Conservation (phyloP, 225 moss, liverwort and hornwort genomes). For the Marchantia polymorpha region DNA sequence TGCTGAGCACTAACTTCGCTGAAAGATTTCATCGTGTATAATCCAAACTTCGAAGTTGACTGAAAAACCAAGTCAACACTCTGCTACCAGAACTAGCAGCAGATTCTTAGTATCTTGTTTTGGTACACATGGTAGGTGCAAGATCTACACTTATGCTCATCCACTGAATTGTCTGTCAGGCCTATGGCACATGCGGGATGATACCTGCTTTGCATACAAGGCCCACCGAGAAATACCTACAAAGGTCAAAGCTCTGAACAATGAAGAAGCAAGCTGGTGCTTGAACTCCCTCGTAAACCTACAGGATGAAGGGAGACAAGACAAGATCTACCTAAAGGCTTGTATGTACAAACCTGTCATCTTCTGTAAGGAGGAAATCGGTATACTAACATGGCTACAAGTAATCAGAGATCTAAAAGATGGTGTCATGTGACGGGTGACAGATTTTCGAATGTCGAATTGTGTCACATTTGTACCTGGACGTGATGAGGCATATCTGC, state of each 20-base stretch:
- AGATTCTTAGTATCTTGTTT: constrained; percentile 10
- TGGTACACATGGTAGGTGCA: constrained; percentile 9
- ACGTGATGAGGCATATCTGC: constrained; percentile 3
- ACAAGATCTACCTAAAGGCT: constrained; percentile 17
- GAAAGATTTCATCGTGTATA: neutral
- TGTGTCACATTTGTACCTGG: constrained; percentile 8
- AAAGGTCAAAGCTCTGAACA: constrained; percentile 10
- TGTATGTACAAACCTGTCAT: constrained; percentile 28
- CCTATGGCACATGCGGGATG: constrained; percentile 5
- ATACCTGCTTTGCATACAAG: constrained; percentile 8
- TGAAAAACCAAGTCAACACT: constrained; percentile 1
- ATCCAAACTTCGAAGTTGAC: constrained; percentile 2
- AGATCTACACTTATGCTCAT: neutral
- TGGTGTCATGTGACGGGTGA: constrained; percentile 16
- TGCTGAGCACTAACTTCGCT: neutral
- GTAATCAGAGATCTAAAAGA: constrained; percentile 8
- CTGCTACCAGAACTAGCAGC: neutral
- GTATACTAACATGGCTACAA: neutral
- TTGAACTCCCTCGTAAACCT: constrained; percentile 1
- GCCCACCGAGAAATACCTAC: constrained; percentile 8
- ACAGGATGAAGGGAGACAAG: constrained; percentile 13
- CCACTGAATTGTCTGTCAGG: constrained; percentile 8
- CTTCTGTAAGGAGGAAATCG: constrained; percentile 12
- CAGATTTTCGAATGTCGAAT: neutral
- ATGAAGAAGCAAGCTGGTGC: constrained; percentile 13